These are phyloP conservation scores for Cucurbita argyrosperma DNA, from an alignment of 306 rosid genomes.

Conservation along the genomic window DNA sequence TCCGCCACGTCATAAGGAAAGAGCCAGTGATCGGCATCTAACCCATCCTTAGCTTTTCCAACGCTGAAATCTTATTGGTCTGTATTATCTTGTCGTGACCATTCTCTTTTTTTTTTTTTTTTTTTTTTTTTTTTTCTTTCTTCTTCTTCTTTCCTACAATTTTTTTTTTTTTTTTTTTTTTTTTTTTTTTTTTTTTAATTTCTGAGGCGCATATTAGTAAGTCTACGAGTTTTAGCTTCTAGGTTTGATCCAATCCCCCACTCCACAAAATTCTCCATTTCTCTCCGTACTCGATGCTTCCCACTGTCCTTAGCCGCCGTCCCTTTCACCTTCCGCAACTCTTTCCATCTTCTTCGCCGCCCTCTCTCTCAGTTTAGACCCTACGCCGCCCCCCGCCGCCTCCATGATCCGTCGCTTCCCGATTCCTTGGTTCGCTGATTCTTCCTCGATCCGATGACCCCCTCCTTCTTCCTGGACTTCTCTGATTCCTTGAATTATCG, in stretches of 20 bases:
- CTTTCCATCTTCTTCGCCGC: neutral
- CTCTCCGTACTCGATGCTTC: conserved; percentile 18
- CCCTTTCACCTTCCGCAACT: neutral
- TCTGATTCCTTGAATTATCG: neutral
- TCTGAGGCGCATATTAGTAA: conserved; percentile 11
- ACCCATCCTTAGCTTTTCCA: neutral
- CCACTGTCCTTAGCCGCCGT: conserved; percentile 20
- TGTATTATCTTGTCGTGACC: conserved; percentile 1
- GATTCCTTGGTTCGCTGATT: conserved; percentile 16
- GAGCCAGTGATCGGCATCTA: neutral
- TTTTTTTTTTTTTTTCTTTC: neutral
- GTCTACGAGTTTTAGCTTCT: neutral
- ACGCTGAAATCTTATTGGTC: conserved; percentile 3
- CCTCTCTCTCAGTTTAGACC: neutral
- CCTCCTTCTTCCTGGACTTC: conserved; percentile 2
- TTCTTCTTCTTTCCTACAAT: neutral
- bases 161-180: neutral
- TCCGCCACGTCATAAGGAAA: neutral
- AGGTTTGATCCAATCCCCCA: conserved; percentile 18
- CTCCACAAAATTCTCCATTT: conserved; percentile 14
- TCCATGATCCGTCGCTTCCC: neutral
- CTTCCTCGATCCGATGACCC: conserved; percentile 16
- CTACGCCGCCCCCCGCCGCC: neutral
- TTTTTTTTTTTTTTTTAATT: neutral
- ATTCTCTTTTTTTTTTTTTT: neutral